Evolutionary conservation across 2,329 filamentous ascomycete genomes (phyloP).

Genomic region (Trichoderma simmonsii): DNA sequence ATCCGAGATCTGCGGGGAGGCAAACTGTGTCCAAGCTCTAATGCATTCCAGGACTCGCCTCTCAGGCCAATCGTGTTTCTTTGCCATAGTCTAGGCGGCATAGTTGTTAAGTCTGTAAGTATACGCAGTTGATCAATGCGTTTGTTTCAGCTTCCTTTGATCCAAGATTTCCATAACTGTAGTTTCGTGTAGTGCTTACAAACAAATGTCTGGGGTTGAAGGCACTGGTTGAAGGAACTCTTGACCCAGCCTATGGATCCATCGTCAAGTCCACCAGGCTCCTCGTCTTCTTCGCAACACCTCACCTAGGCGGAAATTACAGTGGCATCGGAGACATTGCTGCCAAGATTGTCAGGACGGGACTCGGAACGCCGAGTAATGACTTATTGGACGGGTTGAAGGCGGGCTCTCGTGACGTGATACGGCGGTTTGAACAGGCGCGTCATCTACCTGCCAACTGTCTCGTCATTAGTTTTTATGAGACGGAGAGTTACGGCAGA

Average conservation of each 20-base stretch:
- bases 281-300: conserved; percentile 17
- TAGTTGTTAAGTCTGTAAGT: conserved; percentile 15
- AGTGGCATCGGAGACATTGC: not conserved
- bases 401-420: conserved; percentile 5
- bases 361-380: not conserved
- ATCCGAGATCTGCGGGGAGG: not conserved
- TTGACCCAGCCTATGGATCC: not conserved
- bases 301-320: conserved; percentile 10
- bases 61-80: not conserved
- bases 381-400: conserved; percentile 7
- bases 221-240: conserved; percentile 16
- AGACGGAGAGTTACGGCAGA: conserved; percentile 7
- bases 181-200: not conserved
- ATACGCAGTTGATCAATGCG: not conserved
- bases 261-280: not conserved
- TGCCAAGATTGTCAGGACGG: not conserved
- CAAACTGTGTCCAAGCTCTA: not conserved
- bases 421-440: not conserved
- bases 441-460: conserved; percentile 1
- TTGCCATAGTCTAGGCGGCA: no score
- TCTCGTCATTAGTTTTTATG: conserved; percentile 9
- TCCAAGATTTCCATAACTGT: not conserved
- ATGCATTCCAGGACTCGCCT: not conserved
- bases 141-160: not conserved
- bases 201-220: not conserved